Percentiles rank a stretch among this genome's conserved stretches.
phyloP scores from a whole-genome alignment of 2,329 filamentous ascomycete genomes.

The Aspergillus ruber region DNA sequence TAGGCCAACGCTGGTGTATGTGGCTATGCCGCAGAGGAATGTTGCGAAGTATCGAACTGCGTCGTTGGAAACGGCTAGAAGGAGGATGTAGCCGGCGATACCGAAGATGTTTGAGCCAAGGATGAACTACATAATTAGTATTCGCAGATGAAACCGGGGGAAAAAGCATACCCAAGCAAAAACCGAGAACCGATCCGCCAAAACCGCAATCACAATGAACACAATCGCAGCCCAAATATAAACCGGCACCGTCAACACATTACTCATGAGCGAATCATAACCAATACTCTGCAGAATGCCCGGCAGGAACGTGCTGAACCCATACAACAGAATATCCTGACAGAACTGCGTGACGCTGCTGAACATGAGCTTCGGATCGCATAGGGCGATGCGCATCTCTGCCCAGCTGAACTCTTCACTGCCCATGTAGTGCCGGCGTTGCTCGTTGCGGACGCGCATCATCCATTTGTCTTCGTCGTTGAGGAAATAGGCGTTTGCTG shows the following conservation, averaged over 20 bases:
- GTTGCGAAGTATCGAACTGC: conserved; percentile 47
- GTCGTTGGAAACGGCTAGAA: conserved; percentile 44
- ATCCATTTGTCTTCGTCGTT: conserved; percentile 44
- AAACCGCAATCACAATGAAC: conserved; percentile 41
- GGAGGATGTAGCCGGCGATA: conserved; percentile 46
- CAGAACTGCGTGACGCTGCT: conserved; percentile 48
- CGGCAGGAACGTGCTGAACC: conserved; percentile 55
- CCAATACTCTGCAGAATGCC: conserved; percentile 50
- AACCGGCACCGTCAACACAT: conserved; percentile 53
- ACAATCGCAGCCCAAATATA: conserved; percentile 45
- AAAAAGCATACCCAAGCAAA: conserved; percentile 21
- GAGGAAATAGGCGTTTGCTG: conserved; percentile 45
- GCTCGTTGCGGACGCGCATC: conserved; percentile 45
- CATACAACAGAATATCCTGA: conserved; percentile 48
- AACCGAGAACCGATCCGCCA: conserved; percentile 40
- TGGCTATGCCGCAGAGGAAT: conserved; percentile 43
- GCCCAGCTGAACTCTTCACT: conserved; percentile 46
- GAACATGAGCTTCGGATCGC: conserved; percentile 48
- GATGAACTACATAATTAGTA: conserved; percentile 23
- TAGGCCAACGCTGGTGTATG: conserved; percentile 44
- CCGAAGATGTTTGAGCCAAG: conserved; percentile 37
- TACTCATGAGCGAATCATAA: conserved; percentile 45
- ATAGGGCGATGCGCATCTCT: conserved; percentile 43
- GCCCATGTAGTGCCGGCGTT: conserved; percentile 45
- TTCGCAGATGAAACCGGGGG: too few species aligned